Evolutionary conservation across 352 stramenopile species (phyloP).

Genomic region (Blastocystis sp.): DNA sequence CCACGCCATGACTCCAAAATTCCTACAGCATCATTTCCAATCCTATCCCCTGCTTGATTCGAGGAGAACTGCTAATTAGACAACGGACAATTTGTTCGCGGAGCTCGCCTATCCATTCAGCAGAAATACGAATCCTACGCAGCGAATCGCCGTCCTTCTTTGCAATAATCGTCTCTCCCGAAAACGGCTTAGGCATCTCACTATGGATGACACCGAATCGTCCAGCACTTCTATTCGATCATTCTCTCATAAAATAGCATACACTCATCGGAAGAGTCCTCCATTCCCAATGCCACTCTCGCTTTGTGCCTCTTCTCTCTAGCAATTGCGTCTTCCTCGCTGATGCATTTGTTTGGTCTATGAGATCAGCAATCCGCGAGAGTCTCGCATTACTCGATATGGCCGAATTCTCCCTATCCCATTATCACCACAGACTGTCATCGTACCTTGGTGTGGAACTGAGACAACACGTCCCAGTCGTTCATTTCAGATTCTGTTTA

Average conservation of each 20-base stretch:
- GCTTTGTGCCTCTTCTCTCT: not conserved
- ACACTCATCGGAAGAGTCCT: constrained; percentile 42
- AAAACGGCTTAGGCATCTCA: not conserved
- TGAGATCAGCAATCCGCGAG: not conserved
- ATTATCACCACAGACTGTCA: too few relatives aligned
- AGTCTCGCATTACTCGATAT: not conserved
- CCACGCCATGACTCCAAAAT: constrained; percentile 8
- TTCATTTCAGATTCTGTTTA: not conserved
- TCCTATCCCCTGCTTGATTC: constrained; percentile 17
- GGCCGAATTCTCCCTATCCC: too few relatives aligned
- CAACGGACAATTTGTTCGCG: constrained; percentile 44
- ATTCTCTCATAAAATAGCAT: not conserved
- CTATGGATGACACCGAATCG: not conserved
- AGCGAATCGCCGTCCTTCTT: constrained; percentile 32
- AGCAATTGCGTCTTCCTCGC: not conserved
- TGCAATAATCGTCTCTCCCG: constrained; percentile 9
- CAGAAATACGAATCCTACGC: not conserved
- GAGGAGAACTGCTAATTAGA: constrained; percentile 40
- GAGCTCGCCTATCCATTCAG: constrained; percentile 31
- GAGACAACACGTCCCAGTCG: not conserved
- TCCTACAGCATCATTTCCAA: not conserved
- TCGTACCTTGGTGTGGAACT: too few relatives aligned
- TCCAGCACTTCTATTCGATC: not conserved
- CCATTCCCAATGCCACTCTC: not conserved
- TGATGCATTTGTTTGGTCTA: constrained; percentile 19